A percentile compares a stretch with the other conserved stretches of the same genome.
These are phyloP conservation scores for Cercospora janseana DNA, from an alignment of 2,329 filamentous ascomycete species.

Conservation along the genomic window DNA sequence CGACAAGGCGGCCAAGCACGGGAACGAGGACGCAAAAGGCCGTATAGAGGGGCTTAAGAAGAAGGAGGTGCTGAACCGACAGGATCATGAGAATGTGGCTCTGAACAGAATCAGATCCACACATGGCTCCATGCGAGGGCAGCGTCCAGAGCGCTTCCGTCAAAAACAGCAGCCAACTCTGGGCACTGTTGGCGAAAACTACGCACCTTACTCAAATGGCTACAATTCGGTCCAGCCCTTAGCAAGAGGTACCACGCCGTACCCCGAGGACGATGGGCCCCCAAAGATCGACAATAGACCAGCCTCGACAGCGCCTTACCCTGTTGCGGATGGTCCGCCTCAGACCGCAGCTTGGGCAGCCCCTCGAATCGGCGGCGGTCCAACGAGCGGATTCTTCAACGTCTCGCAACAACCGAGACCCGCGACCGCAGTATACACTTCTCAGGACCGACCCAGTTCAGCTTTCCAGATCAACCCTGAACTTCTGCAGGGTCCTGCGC, in stretches of 20 bases:
- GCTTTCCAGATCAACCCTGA: constrained; percentile 54
- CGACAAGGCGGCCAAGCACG: constrained; percentile 79
- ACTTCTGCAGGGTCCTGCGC: constrained; percentile 34
- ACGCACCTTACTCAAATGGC: constrained; percentile 20
- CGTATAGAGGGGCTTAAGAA: constrained; percentile 81
- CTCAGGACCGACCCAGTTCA: constrained; percentile 53
- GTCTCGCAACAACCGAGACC: constrained; percentile 27
- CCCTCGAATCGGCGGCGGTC: constrained; percentile 25
- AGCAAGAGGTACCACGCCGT: constrained; percentile 31
- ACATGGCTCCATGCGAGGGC: constrained; percentile 53
- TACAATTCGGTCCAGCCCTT: constrained; percentile 21
- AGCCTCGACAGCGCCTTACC: constrained; percentile 65
- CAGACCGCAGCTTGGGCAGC: constrained; percentile 8
- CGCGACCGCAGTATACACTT: constrained; percentile 44
- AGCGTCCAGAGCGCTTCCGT: constrained; percentile 47
- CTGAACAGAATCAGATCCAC: constrained; percentile 73
- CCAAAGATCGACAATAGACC: constrained; percentile 41
- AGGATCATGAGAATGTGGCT: constrained; percentile 89
- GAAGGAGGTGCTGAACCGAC: constrained; percentile 74
- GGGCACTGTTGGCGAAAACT: constrained; percentile 19
- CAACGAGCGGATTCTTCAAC: constrained; percentile 41
- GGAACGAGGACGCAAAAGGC: constrained; percentile 81
- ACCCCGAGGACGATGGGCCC: constrained; percentile 37
- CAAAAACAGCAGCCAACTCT: constrained; percentile 34
- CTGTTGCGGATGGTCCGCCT: constrained; percentile 64